A percentile compares a stretch with the other conserved stretches of the same genome.
phyloP scores from a whole-genome alignment of 441 rosid genomes.

The Adansonia grandidieri region DNA sequence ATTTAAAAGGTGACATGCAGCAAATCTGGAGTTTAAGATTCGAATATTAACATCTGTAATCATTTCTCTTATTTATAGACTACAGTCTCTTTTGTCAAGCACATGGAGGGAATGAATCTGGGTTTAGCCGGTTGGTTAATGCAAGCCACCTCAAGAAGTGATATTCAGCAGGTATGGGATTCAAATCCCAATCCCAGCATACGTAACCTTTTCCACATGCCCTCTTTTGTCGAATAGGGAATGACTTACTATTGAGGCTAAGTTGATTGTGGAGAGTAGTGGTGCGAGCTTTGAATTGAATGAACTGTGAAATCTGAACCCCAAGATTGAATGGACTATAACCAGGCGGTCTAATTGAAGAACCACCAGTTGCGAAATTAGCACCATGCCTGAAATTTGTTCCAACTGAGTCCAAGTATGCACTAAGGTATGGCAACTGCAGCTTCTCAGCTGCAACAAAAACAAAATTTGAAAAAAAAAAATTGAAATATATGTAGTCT shows the following conservation, averaged over 20 bases:
- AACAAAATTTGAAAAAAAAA: background rate
- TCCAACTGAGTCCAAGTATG: conserved; percentile 68
- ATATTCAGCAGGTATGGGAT: no score
- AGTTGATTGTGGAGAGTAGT: conserved; percentile 49
- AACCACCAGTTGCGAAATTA: conserved; percentile 71
- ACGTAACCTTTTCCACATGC: no score
- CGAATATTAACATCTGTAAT: no score
- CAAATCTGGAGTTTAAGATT: no score
- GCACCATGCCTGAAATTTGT: conserved; percentile 66
- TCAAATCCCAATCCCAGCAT: no score
- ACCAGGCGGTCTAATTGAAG: conserved; percentile 63
- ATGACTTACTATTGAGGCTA: conserved; percentile 38
- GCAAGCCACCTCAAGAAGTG: no score
- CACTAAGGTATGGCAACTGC: conserved; percentile 55
- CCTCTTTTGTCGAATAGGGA: background rate
- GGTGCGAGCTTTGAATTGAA: conserved; percentile 66
- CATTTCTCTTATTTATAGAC: no score
- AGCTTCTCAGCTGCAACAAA: conserved; percentile 56
- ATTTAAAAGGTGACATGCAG: no score
- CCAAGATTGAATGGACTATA: conserved; percentile 74
- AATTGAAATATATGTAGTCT: background rate
- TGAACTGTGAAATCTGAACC: conserved; percentile 71
- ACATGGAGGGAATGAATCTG: background rate
- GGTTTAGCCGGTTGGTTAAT: no score
- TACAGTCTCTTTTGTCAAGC: background rate